phyloP scores from a whole-genome alignment of 495 filamentous ascomycete species.

The Lindgomyces ingoldianus region DNA sequence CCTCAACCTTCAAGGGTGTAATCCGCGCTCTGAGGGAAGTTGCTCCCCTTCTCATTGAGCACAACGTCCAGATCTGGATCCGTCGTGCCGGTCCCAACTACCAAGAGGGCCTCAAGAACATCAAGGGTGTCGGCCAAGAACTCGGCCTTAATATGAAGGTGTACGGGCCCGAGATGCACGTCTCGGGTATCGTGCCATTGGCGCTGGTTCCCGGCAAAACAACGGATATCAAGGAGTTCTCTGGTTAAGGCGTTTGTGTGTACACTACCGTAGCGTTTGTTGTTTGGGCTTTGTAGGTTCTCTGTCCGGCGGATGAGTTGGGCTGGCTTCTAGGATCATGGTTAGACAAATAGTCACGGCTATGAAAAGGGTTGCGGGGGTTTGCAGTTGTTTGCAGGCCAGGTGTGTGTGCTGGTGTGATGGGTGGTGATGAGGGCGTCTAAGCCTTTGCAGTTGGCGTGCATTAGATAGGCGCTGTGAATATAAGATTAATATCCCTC shows the following conservation, averaged over 20 bases:
- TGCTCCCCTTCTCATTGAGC: constrained; percentile 80
- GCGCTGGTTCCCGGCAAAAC: constrained; percentile 62
- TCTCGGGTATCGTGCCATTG: constrained; percentile 68
- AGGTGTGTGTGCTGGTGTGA: background rate
- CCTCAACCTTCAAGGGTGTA: constrained; percentile 98
- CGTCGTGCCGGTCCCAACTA: constrained; percentile 99
- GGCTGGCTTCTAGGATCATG: constrained; percentile 8
- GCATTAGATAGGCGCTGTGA: constrained; percentile 10
- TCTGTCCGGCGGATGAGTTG: background rate
- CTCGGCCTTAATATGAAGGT: constrained; percentile 93
- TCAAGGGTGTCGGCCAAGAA: constrained; percentile 93
- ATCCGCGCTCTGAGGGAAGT: constrained; percentile 96
- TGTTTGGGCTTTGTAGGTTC: constrained; percentile 4
- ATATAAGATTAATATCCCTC: constrained; percentile 4
- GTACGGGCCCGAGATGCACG: constrained; percentile 96
- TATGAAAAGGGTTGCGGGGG: background rate
- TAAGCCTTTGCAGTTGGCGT: constrained; percentile 1
- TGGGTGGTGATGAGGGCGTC: constrained; percentile 3
- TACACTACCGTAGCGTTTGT: constrained; percentile 5
- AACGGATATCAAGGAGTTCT: constrained; percentile 52
- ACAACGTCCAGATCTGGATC: constrained; percentile 99
- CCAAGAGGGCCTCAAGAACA: constrained; percentile 99
- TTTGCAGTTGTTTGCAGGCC: background rate
- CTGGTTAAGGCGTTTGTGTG: constrained; percentile 37
- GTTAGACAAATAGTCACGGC: constrained; percentile 20